Evolutionary conservation across 1,284 basidiomycete genomes (phyloP), one percentile per base, ranked within the genome.

Genomic region (Moniliophthora roreri): DNA sequence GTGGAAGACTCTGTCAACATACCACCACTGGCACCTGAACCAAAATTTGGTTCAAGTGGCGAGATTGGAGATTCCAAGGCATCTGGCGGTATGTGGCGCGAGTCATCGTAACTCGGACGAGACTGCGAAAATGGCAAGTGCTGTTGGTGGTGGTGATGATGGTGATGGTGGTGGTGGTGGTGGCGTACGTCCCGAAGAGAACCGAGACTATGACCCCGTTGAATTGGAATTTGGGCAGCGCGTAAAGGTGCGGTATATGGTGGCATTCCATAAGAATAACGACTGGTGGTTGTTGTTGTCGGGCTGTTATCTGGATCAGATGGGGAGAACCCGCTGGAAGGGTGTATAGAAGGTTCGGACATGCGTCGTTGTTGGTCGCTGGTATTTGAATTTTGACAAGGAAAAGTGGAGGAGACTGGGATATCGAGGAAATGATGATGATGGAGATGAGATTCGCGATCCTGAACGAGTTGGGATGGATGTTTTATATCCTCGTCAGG

Each of bases 261-360:
- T n/a, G n/a, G 11, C 28, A 11, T 11, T 6, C 28, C 11, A 32
- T 65, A 77, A 50, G 67, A 62, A 63, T 62, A 69, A 42, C 63
- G 49, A 60, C 57, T 63, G 58, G 60, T 59, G 56, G 68, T 23
- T 66, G 68, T 55, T 64, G 66, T 41, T 61, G 66, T 35, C 54
- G 55, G 51, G 57, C 51, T 38, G 58, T 48, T 50, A 66, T 60
- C 65, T 62, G 61, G 55, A 62, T 44, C 50, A 67, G 28, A 54
- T 57, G 36, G 59, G 58, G 55, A 53, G 62, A 45, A 58, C 56
- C 59, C 49, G 51, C 63, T 46, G 63, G 62, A 63, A 63, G 65
- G 58, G 64, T 75, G 70, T 57, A 77, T 70, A 54, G 79, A 68
- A 50, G 83, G 82, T 64, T 84, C 83, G 61, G 83, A 85, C 80